Conservation (phyloP, 1,284 basidiomycete genomes). For the Ceraceosorus guamensis region DNA sequence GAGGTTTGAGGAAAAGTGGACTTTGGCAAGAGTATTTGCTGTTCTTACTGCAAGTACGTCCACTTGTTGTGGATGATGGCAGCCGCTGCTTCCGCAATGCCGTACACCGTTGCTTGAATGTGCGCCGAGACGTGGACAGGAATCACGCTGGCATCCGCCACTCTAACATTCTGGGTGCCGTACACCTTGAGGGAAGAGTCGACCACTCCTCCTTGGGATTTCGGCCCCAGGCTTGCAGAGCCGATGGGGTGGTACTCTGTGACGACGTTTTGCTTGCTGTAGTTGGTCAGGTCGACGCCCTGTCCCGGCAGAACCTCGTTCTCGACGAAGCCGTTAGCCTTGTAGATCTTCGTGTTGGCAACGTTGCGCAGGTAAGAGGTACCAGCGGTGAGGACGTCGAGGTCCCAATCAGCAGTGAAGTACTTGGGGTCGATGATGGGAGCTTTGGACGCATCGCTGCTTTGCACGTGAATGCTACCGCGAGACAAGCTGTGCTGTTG, state of each 20-base stretch:
- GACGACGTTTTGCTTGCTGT: constrained; percentile 38
- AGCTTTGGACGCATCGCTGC: constrained; percentile 55
- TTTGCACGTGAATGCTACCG: constrained; percentile 55
- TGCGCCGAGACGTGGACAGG: constrained; percentile 51
- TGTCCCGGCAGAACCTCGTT: constrained; percentile 30
- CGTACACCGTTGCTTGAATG: constrained; percentile 52
- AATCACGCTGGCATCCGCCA: constrained; percentile 49
- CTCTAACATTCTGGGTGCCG: constrained; percentile 59
- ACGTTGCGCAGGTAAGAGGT: constrained; percentile 36
- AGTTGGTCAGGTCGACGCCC: constrained; percentile 36
- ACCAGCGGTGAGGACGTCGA: constrained; percentile 30
- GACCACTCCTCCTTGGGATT: constrained; percentile 60
- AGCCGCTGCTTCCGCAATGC: constrained; percentile 49
- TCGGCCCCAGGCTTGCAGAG: constrained; percentile 62
- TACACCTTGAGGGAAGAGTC: constrained; percentile 60
- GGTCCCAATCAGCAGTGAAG: constrained; percentile 40
- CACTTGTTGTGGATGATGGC: constrained; percentile 24
- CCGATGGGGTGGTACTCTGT: constrained; percentile 54
- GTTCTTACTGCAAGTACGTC: neutral
- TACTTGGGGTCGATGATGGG: constrained; percentile 62
- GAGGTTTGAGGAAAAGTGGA: no score
- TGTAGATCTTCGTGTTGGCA: constrained; percentile 21
- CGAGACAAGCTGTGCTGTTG: constrained; percentile 61
- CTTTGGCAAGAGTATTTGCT: no score
- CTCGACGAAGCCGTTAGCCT: constrained; percentile 20